Percentiles rank a stretch among this genome's conserved stretches.
Evolutionary conservation across 2,329 filamentous ascomycete species (phyloP).

Genomic region (Scopulariopsis brevicaulis): DNA sequence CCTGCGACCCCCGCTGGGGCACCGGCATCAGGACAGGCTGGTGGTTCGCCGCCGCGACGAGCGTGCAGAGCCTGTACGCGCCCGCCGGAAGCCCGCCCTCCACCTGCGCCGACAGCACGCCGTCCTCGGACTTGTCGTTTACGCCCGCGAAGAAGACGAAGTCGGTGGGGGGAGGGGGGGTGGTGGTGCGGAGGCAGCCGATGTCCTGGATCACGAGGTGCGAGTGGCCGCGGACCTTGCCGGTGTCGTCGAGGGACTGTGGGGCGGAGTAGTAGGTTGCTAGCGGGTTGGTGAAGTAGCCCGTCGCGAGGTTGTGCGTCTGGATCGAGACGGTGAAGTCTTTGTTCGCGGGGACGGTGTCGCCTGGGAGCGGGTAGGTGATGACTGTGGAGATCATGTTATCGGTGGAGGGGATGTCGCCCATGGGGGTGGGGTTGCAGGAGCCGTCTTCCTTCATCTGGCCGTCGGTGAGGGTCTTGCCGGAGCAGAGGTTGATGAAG

Average conservation of each 20-base stretch:
- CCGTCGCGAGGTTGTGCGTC: slow-evolving; percentile 35
- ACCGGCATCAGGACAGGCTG: slow-evolving; percentile 47
- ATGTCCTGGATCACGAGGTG: slow-evolving; percentile 42
- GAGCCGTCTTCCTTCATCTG: slow-evolving; percentile 34
- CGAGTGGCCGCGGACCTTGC: slow-evolving; percentile 29
- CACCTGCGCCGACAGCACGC: slow-evolving; percentile 30
- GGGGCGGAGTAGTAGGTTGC: slow-evolving; percentile 43
- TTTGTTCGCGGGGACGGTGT: slow-evolving; percentile 23
- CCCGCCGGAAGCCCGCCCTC: slow-evolving; percentile 32
- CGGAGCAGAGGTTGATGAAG: slow-evolving; percentile 49
- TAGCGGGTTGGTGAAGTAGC: slow-evolving; percentile 41
- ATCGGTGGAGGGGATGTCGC: slow-evolving; percentile 34
- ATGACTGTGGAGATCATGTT: slow-evolving; percentile 47
- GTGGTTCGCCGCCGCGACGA: slow-evolving; percentile 38
- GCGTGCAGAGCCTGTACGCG: slow-evolving; percentile 37
- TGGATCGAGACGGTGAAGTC: slow-evolving; percentile 35
- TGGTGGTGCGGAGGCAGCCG: slow-evolving; percentile 21
- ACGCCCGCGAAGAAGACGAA: slow-evolving; percentile 50
- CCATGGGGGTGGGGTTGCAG: slow-evolving; percentile 49
- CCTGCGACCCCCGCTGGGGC: slow-evolving; percentile 39
- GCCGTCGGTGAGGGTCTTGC: slow-evolving; percentile 42
- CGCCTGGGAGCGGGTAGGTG: slow-evolving; percentile 27
- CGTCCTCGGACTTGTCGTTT: slow-evolving; percentile 36
- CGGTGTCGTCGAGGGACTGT: slow-evolving; percentile 31
- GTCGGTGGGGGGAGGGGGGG: slow-evolving; percentile 20